Evolutionary conservation across 2,329 filamentous ascomycete species (phyloP).

Genomic region (Endocalyx cinctus): DNA sequence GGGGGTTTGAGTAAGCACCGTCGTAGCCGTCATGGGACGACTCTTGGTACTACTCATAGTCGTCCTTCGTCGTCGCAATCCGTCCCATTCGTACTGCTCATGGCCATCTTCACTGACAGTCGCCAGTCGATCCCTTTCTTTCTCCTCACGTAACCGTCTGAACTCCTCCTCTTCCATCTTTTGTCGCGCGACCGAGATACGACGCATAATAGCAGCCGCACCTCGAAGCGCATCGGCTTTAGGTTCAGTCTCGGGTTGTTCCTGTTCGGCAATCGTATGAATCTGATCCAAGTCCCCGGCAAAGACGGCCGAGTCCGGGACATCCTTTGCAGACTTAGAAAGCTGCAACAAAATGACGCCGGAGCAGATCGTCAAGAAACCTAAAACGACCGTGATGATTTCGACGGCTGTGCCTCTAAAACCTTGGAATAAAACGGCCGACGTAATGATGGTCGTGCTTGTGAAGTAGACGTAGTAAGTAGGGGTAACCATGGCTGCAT

Average conservation of each 20-base stretch:
- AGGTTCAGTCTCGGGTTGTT: slow-evolving; percentile 93
- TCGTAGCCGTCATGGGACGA: slow-evolving; percentile 30
- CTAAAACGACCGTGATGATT: slow-evolving; percentile 86
- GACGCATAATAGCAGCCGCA: slow-evolving; percentile 78
- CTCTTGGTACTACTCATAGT: slow-evolving; percentile 39
- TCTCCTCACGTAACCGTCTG: slow-evolving; percentile 74
- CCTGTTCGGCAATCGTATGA: slow-evolving; percentile 88
- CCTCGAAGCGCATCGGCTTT: slow-evolving; percentile 95
- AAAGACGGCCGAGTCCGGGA: slow-evolving; percentile 90
- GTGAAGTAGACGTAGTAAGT: slow-evolving; percentile 99
- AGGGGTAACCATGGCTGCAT: slow-evolving; percentile 92
- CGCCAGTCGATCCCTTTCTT: slow-evolving; percentile 63
- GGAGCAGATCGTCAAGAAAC: slow-evolving; percentile 89
- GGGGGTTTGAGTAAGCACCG: slow-evolving; percentile 26
- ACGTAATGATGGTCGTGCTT: slow-evolving; percentile 89
- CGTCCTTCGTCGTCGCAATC: slow-evolving; percentile 68
- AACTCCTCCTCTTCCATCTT: slow-evolving; percentile 78
- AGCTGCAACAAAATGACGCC: slow-evolving; percentile 90
- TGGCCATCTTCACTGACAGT: slow-evolving; percentile 74
- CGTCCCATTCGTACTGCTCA: slow-evolving; percentile 78
- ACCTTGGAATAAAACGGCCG: slow-evolving; percentile 84
- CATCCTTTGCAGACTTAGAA: slow-evolving; percentile 97
- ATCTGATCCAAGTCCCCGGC: slow-evolving; percentile 91
- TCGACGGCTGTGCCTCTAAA: slow-evolving; percentile 81
- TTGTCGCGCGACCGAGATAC: slow-evolving; percentile 69